phyloP scores from a whole-genome alignment of 1,139 yeast genomes.

The Yamadazyma songkhlaensis region DNA sequence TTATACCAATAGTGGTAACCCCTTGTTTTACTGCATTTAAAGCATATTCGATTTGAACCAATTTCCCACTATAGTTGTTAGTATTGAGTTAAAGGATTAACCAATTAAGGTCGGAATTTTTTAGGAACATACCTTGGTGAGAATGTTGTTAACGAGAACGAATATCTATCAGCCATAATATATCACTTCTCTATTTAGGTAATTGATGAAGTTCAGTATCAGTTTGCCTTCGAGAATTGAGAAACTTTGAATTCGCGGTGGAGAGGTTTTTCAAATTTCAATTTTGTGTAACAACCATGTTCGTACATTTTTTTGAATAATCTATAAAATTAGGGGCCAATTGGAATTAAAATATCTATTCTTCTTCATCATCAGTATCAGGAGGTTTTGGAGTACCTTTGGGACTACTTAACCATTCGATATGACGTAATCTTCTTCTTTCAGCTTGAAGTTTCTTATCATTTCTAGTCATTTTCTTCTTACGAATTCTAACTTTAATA shows the following conservation, averaged over 20 bases:
- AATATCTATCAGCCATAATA: conserved; percentile 93
- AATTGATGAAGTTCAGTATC: background rate
- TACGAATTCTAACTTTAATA: conserved; percentile 85
- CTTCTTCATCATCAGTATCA: conserved; percentile 87
- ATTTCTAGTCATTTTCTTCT: conserved; percentile 96
- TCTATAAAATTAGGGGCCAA: too few species aligned
- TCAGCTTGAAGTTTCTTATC: conserved; percentile 89
- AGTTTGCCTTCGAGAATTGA: conserved; percentile 17
- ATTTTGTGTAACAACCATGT: too few species aligned
- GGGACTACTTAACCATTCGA: conserved; percentile 93
- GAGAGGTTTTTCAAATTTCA: too few species aligned
- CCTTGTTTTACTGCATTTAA: conserved; percentile 97
- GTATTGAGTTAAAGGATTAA: conserved; percentile 11
- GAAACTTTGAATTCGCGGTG: too few species aligned
- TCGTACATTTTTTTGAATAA: too few species aligned
- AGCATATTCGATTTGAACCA: conserved; percentile 97
- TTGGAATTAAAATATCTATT: conserved; percentile 2
- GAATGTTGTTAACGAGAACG: conserved; percentile 93
- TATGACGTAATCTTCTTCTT: conserved; percentile 89
- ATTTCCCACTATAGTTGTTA: conserved; percentile 70
- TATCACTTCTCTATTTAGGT: background rate
- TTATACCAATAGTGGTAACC: conserved; percentile 94
- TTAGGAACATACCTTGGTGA: conserved; percentile 78
- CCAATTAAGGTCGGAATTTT: too few species aligned
- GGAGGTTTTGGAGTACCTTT: conserved; percentile 96